Evolutionary conservation across 106 monocot genomes (phyloP).

Genomic region (Apostasia ramifera): DNA sequence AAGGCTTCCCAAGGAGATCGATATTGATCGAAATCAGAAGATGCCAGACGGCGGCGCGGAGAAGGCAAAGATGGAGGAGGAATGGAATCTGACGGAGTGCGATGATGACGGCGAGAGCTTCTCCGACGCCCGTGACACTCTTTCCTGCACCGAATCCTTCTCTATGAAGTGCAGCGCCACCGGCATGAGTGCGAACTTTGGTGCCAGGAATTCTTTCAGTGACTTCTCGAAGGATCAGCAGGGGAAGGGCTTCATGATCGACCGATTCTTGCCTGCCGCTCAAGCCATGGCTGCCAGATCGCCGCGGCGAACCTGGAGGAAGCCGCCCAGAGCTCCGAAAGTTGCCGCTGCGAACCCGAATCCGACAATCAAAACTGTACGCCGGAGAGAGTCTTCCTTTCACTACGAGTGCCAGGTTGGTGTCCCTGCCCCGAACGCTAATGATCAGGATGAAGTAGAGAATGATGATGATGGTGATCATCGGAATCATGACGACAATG

Average conservation of each 20-base stretch:
- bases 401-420: constrained; percentile 14
- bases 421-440: constrained; percentile 1
- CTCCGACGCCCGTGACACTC: constrained; percentile 29
- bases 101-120: constrained; percentile 24
- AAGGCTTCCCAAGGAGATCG: background rate
- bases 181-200: constrained; percentile 16
- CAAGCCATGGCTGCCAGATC: constrained; percentile 45
- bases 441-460: background rate
- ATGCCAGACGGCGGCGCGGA: background rate
- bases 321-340: background rate
- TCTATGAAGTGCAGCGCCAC: constrained; percentile 43
- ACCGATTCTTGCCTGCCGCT: constrained; percentile 66
- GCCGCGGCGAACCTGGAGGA: constrained; percentile 8
- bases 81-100: background rate
- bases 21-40: background rate
- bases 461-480: constrained; percentile 26
- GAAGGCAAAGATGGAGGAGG: constrained; percentile 1
- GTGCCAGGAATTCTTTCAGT: constrained; percentile 1
- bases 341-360: background rate
- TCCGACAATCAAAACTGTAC: too few relatives aligned
- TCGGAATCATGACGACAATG: constrained; percentile 6
- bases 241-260: constrained; percentile 59
- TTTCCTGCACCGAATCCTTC: constrained; percentile 30
- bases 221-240: constrained; percentile 17
- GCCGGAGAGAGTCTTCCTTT: too few relatives aligned